Base-by-base conservation (phyloP, 345 rosid species). In the Corchorus capsularis region DNA sequence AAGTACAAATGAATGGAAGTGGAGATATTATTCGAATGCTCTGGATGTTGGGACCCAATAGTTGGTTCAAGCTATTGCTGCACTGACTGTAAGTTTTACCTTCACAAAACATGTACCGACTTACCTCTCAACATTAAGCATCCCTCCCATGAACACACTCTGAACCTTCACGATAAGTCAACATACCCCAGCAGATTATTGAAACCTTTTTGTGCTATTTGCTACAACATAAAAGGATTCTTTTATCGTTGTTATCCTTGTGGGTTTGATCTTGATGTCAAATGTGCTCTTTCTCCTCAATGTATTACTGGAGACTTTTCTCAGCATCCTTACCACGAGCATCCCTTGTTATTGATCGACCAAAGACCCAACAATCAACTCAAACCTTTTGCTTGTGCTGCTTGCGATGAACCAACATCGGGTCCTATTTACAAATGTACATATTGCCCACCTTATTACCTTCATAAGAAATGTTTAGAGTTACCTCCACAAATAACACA, bases 391-490 rank as follows among this genome's bases (percentile, higher is more conserved):
- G 2, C n/a, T 46, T 67, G 71, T 49, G 4, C 55, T 2, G 71
- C 53, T 11, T 70, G 73, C 14, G 0, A 5, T 27, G 27, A 52
- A 8, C 1, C 46, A 27, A 37, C 55, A 32, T 13, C 57, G 8
- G 43, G 54, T 56, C 54, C 54, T 8, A 16, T 19, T 53, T 72
- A 72, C 5, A 4, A 39, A 12, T 72, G 75, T 22, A 1, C 2
- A 0, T 10, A 22, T 35, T 72, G 75, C 12, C 0, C 4, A 9
- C 27, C 27, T 27, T 56, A 39, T 41, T 72, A 27, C 27, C 49
- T 72, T 12, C 75, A 72, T 11, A 57, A 57, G 39, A 41, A 27
- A 57, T 72, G 75, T 69, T 60, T 49, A 53, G 55, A 69, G 10
- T n/a, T 71, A 27, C 61, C 47, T 8, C 20, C 45, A 5, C 2